Evolutionary conservation across 2,329 filamentous ascomycete genomes (phyloP).

Genomic region (Fusarium sacchari): DNA sequence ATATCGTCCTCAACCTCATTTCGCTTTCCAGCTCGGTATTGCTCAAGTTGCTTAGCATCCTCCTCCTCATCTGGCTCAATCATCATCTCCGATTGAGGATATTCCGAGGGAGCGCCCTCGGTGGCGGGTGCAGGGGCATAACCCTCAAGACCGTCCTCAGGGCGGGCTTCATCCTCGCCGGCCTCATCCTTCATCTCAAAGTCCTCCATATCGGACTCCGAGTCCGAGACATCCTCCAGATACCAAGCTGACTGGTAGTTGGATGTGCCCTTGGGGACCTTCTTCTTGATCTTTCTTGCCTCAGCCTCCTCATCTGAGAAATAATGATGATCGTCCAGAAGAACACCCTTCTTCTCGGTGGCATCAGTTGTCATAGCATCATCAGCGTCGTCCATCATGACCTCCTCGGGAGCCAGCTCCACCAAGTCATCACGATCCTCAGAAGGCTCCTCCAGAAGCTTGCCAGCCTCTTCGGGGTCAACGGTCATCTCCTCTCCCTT

Average conservation of each 20-base stretch:
- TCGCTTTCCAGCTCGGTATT: constrained; percentile 80
- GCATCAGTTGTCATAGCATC: constrained; percentile 50
- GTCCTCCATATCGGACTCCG: constrained; percentile 85
- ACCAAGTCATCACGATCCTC: constrained; percentile 85
- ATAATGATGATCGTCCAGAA: constrained; percentile 97
- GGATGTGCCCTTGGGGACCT: constrained; percentile 89
- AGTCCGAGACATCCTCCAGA: constrained; percentile 81
- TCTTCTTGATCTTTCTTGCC: constrained; percentile 67
- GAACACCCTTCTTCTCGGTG: constrained; percentile 80
- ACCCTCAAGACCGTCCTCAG: constrained; percentile 86
- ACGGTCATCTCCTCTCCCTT: constrained; percentile 77
- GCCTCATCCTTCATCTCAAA: constrained; percentile 66
- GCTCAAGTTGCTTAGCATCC: constrained; percentile 78
- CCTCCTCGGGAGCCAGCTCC: constrained; percentile 87
- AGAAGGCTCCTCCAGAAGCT: constrained; percentile 75
- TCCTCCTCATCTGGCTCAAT: constrained; percentile 85
- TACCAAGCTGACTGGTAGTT: constrained; percentile 96
- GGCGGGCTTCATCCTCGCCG: constrained; percentile 68
- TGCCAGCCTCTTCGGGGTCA: constrained; percentile 67
- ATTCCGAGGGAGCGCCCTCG: constrained; percentile 85
- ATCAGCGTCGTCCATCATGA: constrained; percentile 74
- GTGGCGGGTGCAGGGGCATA: constrained; percentile 73
- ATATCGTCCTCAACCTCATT: constrained; percentile 88
- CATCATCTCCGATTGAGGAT: constrained; percentile 94
- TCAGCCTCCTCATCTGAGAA: constrained; percentile 81